Conservation (phyloP, 2,329 filamentous ascomycete species). For the Aspergillus ochraceus region DNA sequence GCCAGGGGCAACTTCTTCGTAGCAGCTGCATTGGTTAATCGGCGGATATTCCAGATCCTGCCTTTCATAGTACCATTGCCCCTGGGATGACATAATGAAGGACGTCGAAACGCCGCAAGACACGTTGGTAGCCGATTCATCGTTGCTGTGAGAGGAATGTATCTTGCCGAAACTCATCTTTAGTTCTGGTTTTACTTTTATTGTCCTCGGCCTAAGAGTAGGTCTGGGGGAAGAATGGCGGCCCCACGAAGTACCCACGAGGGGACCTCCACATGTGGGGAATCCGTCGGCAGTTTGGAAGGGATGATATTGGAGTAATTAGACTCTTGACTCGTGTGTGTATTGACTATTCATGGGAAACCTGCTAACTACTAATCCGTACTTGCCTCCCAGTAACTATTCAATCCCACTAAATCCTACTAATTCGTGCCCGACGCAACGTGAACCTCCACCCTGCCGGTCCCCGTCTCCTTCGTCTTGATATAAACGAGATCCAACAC, state of each 20-base stretch:
- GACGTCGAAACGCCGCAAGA: no score
- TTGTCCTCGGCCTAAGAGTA: neutral
- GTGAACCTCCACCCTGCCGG: slow-evolving; percentile 12
- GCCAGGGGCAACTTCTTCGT: slow-evolving; percentile 13
- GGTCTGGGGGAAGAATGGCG: neutral
- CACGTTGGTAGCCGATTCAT: neutral
- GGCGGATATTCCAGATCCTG: no score
- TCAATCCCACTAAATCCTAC: no score
- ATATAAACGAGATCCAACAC: slow-evolving; percentile 13
- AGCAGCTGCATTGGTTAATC: neutral
- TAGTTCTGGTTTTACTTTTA: neutral
- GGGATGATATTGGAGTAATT: neutral
- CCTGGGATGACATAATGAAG: no score
- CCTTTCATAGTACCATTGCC: no score
- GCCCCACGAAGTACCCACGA: no score
- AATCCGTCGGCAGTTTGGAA: neutral
- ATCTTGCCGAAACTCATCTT: neutral
- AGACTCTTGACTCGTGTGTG: no score
- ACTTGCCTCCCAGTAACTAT: no score
- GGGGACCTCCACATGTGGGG: neutral
- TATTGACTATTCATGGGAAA: neutral
- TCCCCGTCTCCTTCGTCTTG: slow-evolving; percentile 13
- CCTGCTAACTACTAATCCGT: neutral
- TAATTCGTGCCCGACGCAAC: neutral
- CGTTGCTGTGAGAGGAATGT: neutral